A percentile compares a stretch with the other conserved stretches of the same genome.
These are phyloP conservation scores for Colletotrichum salicis DNA, from an alignment of 2,329 filamentous ascomycete species.

Conservation along the genomic window DNA sequence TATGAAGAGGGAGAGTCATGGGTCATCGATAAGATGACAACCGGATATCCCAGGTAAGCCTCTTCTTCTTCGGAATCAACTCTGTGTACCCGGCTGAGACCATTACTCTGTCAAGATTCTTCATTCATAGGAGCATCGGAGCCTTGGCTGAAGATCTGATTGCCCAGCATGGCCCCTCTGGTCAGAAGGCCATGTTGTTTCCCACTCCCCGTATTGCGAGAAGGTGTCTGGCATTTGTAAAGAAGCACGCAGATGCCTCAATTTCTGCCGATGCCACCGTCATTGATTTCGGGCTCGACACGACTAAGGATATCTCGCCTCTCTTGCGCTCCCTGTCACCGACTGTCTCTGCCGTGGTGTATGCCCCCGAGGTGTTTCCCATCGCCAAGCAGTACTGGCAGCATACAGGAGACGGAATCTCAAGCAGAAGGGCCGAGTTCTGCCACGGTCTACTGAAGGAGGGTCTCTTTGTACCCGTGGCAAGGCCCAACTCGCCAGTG, in stretches of 20 bases:
- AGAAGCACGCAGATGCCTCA: conserved; percentile 64
- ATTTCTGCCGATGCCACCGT: conserved; percentile 60
- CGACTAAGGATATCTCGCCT: conserved; percentile 60
- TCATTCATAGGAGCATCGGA: conserved; percentile 85
- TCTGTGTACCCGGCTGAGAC: conserved; percentile 8
- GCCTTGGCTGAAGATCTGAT: conserved; percentile 77
- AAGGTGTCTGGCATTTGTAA: conserved; percentile 80
- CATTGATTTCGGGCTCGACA: conserved; percentile 72
- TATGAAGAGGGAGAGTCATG: conserved; percentile 94
- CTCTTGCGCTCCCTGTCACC: conserved; percentile 67
- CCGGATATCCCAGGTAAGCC: conserved; percentile 84
- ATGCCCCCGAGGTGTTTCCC: conserved; percentile 72
- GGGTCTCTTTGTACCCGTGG: conserved; percentile 61
- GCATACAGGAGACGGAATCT: conserved; percentile 91
- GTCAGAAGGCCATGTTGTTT: conserved; percentile 83
- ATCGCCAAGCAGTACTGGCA: conserved; percentile 97
- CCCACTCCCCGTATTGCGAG: conserved; percentile 76
- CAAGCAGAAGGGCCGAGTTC: conserved; percentile 91
- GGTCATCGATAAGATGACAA: conserved; percentile 86
- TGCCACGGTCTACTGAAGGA: conserved; percentile 80
- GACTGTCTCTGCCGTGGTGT: conserved; percentile 76
- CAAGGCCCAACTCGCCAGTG: conserved; percentile 40
- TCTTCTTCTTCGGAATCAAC: not conserved
- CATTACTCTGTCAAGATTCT: conserved; percentile 75
- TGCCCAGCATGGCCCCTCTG: conserved; percentile 68